phyloP scores from a whole-genome alignment of 805 yeast species.

The Saccharomycopsis babjevae region DNA sequence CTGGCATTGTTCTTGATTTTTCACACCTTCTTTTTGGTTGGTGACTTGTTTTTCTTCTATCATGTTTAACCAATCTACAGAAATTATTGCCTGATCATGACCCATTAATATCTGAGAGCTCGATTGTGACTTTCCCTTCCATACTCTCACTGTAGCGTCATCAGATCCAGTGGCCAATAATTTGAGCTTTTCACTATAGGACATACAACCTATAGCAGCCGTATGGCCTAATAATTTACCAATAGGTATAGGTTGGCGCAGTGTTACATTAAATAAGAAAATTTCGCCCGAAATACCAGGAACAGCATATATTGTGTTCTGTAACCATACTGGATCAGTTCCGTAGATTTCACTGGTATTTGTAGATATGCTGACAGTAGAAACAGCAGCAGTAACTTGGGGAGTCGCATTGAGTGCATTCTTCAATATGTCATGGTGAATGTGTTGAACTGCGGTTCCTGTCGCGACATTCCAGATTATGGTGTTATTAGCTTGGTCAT shows the following conservation, averaged over 20 bases:
- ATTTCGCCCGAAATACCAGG: constrained; percentile 51
- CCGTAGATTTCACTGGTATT: constrained; percentile 3
- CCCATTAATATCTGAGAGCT: constrained; percentile 39
- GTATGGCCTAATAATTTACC: constrained; percentile 58
- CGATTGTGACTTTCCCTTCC: constrained; percentile 58
- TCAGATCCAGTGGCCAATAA: constrained; percentile 68
- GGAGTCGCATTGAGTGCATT: constrained; percentile 1
- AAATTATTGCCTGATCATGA: constrained; percentile 49
- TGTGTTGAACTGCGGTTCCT: constrained; percentile 39
- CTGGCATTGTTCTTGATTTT: constrained; percentile 17
- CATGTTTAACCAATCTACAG: constrained; percentile 40
- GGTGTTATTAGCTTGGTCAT: constrained; percentile 44
- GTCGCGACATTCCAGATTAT: constrained; percentile 59
- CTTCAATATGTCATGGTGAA: constrained; percentile 26
- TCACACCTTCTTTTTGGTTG: neutral
- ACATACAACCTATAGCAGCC: constrained; percentile 43
- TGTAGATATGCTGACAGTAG: neutral
- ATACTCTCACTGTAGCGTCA: constrained; percentile 61
- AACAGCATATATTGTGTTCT: constrained; percentile 55
- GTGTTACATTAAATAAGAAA: constrained; percentile 38
- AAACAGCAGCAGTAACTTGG: constrained; percentile 6
- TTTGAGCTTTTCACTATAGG: constrained; percentile 41
- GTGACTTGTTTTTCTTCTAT: neutral
- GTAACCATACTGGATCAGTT: constrained; percentile 53
- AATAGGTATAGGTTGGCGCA: constrained; percentile 34